Conservation (phyloP, 164 flowering plant genomes). For the Aristolochia contorta region DNA sequence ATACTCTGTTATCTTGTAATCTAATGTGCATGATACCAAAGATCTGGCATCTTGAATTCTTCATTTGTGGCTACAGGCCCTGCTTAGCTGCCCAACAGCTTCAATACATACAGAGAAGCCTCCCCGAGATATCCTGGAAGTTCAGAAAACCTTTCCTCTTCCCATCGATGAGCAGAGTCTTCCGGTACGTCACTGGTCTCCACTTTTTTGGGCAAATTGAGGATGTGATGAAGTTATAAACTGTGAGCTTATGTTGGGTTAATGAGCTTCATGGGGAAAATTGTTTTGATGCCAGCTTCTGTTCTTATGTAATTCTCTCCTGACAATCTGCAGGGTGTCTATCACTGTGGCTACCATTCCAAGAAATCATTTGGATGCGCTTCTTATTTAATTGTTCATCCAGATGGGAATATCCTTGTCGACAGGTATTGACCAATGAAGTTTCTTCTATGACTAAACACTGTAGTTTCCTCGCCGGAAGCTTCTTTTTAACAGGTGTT, state of each 20-base stretch:
- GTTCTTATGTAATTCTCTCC: background rate
- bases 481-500: background rate
- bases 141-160: slow-evolving; percentile 42
- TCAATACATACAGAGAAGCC: slow-evolving; percentile 51
- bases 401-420: slow-evolving; percentile 54
- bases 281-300: too few species aligned
- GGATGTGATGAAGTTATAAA: too few species aligned
- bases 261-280: too few species aligned
- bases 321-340: slow-evolving; percentile 41
- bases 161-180: slow-evolving; percentile 35
- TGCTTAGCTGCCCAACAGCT: slow-evolving; percentile 50
- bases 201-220: background rate
- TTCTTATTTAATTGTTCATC: slow-evolving; percentile 46
- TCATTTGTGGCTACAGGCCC: slow-evolving; percentile 24
- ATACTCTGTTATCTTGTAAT: background rate
- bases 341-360: slow-evolving; percentile 57
- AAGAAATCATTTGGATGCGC: slow-evolving; percentile 47
- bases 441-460: background rate
- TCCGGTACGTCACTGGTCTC: slow-evolving; percentile 22
- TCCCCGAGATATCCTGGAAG: slow-evolving; percentile 33
- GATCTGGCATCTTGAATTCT: background rate
- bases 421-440: slow-evolving; percentile 32
- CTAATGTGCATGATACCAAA: background rate
- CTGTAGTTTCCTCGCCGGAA: background rate
- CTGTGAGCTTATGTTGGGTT: too few species aligned